Percentiles rank a stretch among this genome's conserved stretches.
Conservation (phyloP, 2,329 filamentous ascomycete species). For the Ophiostoma fasciatum region DNA sequence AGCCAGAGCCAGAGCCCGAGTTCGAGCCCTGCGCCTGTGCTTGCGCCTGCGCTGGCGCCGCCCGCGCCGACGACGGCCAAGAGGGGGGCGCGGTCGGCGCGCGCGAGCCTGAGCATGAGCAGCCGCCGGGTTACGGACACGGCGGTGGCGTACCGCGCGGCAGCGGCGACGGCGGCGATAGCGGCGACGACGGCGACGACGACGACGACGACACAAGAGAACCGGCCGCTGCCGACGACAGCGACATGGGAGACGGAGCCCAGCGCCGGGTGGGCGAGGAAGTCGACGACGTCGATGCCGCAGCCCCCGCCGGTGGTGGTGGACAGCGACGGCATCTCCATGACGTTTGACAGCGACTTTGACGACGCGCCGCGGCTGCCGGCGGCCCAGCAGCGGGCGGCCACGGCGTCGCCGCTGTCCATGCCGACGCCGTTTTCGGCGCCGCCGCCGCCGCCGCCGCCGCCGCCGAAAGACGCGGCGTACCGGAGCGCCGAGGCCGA, state of each 20-base stretch:
- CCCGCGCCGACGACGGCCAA: constrained; percentile 17
- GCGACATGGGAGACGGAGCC: too few species aligned
- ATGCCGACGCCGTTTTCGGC: constrained; percentile 1
- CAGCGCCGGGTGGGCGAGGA: too few species aligned
- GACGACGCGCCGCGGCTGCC: constrained; percentile 15
- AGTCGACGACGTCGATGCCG: too few species aligned
- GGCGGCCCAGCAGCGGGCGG: neutral
- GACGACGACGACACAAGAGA: too few species aligned
- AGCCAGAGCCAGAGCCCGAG: too few species aligned
- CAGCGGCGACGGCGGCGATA: too few species aligned
- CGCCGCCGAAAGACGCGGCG: constrained; percentile 17
- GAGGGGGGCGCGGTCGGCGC: constrained; percentile 15
- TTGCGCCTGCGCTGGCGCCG: constrained; percentile 1
- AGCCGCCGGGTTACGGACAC: constrained; percentile 4
- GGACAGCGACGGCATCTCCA: constrained; percentile 40
- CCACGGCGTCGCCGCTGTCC: neutral
- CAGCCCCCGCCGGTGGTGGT: too few species aligned
- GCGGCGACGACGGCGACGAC: constrained; percentile 5
- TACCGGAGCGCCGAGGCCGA: constrained; percentile 11
- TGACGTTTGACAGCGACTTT: constrained; percentile 61
- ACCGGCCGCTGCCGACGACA: too few species aligned
- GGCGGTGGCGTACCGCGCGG: constrained; percentile 6
- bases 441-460: constrained; percentile 14
- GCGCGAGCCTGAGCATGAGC: constrained; percentile 12
- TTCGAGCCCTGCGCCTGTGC: too few species aligned